Evolutionary conservation across 768 basidiomycete genomes (phyloP).

Genomic region (Tulasnella sp.): DNA sequence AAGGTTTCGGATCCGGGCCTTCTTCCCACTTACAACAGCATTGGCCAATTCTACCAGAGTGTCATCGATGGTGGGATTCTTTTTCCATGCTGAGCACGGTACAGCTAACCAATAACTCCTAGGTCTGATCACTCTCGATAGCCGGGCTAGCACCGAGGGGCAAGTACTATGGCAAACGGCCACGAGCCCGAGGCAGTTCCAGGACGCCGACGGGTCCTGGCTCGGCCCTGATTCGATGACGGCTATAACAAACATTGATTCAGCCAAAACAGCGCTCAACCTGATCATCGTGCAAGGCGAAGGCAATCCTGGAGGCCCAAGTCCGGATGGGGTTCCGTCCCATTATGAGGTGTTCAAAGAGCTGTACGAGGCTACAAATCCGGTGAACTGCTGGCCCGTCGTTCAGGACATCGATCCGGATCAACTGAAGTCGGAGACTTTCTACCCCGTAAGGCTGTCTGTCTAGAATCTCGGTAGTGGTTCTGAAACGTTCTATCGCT

Average conservation of each 20-base stretch:
- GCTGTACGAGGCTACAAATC: not conserved
- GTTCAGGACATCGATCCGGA: not conserved
- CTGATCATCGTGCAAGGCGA: conserved; percentile 6
- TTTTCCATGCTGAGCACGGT: not conserved
- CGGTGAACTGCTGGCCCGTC: not conserved
- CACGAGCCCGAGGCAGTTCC: not conserved
- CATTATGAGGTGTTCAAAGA: not conserved
- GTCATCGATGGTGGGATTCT: not conserved
- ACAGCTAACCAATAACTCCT: not conserved
- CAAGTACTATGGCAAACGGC: not conserved
- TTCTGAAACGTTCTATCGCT: not conserved
- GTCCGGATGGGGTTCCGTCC: not conserved
- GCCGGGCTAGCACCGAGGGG: not conserved
- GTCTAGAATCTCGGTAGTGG: not conserved
- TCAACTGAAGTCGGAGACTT: not conserved
- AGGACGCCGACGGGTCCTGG: not conserved
- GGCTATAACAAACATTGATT: not conserved
- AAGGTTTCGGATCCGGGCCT: not conserved
- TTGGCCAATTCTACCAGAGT: not conserved
- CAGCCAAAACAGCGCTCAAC: not conserved
- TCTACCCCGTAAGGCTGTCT: not conserved
- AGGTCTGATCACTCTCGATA: not conserved
- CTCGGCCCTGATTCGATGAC: not conserved
- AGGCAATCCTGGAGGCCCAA: not conserved
- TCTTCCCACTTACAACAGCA: not conserved